A percentile compares a stretch with the other conserved stretches of the same genome.
Evolutionary conservation across 345 rosid species (phyloP).

Genomic region (Sisymbrium irio): DNA sequence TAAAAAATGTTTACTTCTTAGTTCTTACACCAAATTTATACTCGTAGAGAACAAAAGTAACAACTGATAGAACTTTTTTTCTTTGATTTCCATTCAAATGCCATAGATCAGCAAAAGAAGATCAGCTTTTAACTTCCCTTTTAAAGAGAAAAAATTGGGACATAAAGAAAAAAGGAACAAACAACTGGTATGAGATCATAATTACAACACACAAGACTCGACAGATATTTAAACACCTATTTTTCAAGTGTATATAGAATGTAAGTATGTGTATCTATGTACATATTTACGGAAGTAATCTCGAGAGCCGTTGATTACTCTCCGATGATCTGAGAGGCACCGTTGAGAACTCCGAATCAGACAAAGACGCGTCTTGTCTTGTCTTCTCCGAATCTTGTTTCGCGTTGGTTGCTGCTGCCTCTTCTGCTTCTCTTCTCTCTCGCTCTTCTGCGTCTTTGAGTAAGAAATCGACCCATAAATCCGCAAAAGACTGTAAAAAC

Average conservation of each 20-base stretch:
- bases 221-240: not conserved
- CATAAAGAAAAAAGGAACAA: not conserved
- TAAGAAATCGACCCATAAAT: slow-evolving; percentile 95
- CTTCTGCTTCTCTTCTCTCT: slow-evolving; percentile 61
- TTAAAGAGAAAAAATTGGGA: not conserved
- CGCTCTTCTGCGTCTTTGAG: slow-evolving; percentile 84
- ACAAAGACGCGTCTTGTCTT: slow-evolving; percentile 44
- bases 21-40: not conserved
- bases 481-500: slow-evolving; percentile 70
- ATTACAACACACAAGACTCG: slow-evolving; percentile 11
- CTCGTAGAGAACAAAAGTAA: not conserved
- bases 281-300: slow-evolving; percentile 32
- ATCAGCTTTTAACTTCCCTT: not conserved
- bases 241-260: not conserved
- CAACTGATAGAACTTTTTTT: not conserved
- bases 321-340: slow-evolving; percentile 64
- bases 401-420: slow-evolving; percentile 33
- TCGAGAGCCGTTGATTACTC: slow-evolving; percentile 46
- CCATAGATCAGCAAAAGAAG: not conserved
- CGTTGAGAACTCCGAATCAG: slow-evolving; percentile 72
- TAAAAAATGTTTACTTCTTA: not conserved
- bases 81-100: not conserved
- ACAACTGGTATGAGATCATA: slow-evolving; percentile 12
- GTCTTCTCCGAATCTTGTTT: slow-evolving; percentile 31
- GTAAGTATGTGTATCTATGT: slow-evolving; percentile 15